phyloP scores from a whole-genome alignment of 108 stramenopile genomes.

The Fistulifera pelliculosa region DNA sequence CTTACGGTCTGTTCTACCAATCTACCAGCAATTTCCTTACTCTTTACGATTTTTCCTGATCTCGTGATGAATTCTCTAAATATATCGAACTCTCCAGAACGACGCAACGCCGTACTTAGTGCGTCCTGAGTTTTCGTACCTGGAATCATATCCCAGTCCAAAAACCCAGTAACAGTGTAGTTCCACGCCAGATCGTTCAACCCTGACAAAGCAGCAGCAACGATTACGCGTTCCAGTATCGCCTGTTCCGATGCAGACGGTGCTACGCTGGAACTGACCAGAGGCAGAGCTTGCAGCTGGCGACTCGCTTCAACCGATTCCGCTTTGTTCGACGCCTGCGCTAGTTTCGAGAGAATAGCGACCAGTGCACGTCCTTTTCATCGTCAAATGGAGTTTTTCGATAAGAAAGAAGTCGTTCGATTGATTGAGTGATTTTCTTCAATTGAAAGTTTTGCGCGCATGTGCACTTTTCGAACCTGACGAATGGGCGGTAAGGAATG shows the following conservation, averaged over 20 bases:
- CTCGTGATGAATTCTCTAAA: conserved; percentile 27
- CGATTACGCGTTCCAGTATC: conserved; percentile 51
- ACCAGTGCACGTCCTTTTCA: too few relatives aligned
- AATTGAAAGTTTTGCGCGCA: too few relatives aligned
- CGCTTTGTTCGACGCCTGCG: too few relatives aligned
- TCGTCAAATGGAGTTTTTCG: too few relatives aligned
- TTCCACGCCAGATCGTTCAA: conserved; percentile 33
- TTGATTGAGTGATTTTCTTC: too few relatives aligned
- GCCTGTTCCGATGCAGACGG: not conserved
- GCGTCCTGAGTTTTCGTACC: conserved; percentile 37
- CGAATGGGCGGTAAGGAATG: too few relatives aligned
- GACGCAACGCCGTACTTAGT: conserved; percentile 30
- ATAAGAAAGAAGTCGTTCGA: too few relatives aligned
- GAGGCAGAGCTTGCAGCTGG: too few relatives aligned
- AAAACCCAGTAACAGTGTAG: conserved; percentile 23
- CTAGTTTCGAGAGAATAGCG: too few relatives aligned
- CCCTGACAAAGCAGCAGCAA: conserved; percentile 45
- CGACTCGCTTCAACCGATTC: too few relatives aligned
- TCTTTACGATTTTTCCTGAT: conserved; percentile 18
- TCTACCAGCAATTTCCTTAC: conserved; percentile 4
- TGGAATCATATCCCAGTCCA: conserved; percentile 20
- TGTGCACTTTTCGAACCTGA: too few relatives aligned
- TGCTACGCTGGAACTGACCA: too few relatives aligned
- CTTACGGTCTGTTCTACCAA: conserved; percentile 14
- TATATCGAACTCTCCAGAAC: conserved; percentile 24